Conservation (phyloP, 768 basidiomycete genomes). For the Lactarius trivialis region DNA sequence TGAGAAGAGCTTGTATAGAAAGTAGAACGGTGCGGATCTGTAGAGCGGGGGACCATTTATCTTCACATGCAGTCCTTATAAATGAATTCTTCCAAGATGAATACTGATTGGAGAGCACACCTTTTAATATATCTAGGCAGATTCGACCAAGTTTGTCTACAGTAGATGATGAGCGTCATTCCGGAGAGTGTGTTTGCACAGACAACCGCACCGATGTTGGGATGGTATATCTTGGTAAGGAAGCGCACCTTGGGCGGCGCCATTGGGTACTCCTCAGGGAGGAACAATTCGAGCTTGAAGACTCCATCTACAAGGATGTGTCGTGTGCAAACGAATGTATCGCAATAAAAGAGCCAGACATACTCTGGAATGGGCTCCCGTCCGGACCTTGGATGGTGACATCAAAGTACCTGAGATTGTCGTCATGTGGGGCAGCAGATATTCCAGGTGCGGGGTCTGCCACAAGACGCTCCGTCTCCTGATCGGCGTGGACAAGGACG, state of each 20-base stretch:
- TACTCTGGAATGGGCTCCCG: conserved; percentile 81
- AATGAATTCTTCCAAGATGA: background rate
- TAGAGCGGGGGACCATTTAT: conserved; percentile 99
- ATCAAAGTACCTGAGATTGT: conserved; percentile 98
- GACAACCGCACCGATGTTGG: conserved; percentile 82
- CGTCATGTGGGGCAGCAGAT: conserved; percentile 90
- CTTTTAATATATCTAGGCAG: conserved; percentile 97
- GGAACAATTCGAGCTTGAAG: conserved; percentile 94
- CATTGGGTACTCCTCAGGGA: conserved; percentile 99
- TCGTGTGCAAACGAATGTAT: background rate
- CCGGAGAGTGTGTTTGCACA: background rate
- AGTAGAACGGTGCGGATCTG: conserved; percentile 97
- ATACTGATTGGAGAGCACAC: conserved; percentile 32
- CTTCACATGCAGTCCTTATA: conserved; percentile 34
- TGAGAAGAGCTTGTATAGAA: conserved; percentile 93
- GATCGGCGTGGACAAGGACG: conserved; percentile 7
- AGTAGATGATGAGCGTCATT: background rate
- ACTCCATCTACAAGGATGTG: conserved; percentile 56
- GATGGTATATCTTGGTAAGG: conserved; percentile 97
- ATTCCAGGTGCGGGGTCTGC: conserved; percentile 98
- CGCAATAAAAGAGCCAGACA: conserved; percentile 23
- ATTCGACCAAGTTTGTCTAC: conserved; percentile 97
- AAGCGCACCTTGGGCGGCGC: conserved; percentile 97
- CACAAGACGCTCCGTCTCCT: conserved; percentile 97
- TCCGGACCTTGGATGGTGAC: conserved; percentile 94